Base-by-base conservation (phyloP, 2,329 filamentous ascomycete genomes). In the Ilyonectria sp. region DNA sequence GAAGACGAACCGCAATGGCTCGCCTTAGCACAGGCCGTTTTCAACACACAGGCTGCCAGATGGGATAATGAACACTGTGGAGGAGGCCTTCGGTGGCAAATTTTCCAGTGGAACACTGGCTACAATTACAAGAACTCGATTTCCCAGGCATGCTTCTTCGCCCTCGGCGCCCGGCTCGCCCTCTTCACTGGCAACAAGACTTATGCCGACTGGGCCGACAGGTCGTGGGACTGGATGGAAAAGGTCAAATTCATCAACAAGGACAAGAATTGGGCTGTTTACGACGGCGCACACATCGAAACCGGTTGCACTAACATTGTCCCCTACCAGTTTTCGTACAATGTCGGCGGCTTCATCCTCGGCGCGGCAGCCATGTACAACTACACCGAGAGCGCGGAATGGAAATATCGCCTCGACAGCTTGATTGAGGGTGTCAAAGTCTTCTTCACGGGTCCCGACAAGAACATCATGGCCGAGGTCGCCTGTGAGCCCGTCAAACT, bases 31-130 rank as follows among this genome's bases (percentile, higher is more conserved):
- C 90, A 94, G 77, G 92, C 91, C 57, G 92, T 94, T 33, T 97
- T 96, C 84, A 94, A 97, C 78, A 91, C 90, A 2, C 93, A 95
- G 75, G 90, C 89, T 2, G 83, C 85, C 31, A 89, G 93, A 43
- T 96, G 93, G 94, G 93, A 95, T 69, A 84, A 79, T 1, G 80
- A 84, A 1, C 82, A 88, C 58, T 97, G 94, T 73, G 86, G 85
- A n/a, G 94, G 94, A 46, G 94, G 94, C 6, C 79, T 96, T 57
- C 88, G 92, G 69, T 95, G 93, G 93, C 94, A 97, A 81, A 94
- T 97, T 54, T 95, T 93, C 77, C 86, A 88, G 1, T 94, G 93
- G 84, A 96, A 97, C 77, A 90, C 87, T 46, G 94, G 94, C 15
- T 97, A 91, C 80, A 87, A 92, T 74, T 94, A 95, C 86, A 96